Conservation (phyloP, 495 filamentous ascomycete species). For the Aspergillus biplanus region DNA sequence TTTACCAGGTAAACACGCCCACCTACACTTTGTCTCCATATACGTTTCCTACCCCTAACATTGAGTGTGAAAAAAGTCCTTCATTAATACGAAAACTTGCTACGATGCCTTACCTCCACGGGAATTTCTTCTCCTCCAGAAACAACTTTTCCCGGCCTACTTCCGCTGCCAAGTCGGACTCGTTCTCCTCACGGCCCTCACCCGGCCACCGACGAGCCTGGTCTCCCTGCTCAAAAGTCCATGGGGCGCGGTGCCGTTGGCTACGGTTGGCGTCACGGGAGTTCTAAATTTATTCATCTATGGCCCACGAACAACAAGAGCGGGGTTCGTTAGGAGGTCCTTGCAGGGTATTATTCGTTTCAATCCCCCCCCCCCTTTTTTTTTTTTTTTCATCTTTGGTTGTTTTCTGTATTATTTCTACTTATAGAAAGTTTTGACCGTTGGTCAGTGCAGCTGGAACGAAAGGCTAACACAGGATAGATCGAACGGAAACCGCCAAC, state of each 20-base stretch:
- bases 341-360: conserved; percentile 39
- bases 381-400: neutral
- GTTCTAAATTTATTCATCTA: conserved; percentile 51
- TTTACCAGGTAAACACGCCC: conserved; percentile 45
- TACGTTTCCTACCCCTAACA: neutral
- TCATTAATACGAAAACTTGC: conserved; percentile 51
- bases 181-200: conserved; percentile 46
- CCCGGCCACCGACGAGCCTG: conserved; percentile 47
- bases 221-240: conserved; percentile 37
- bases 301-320: conserved; percentile 49
- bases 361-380: neutral
- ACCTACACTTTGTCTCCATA: conserved; percentile 47
- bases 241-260: conserved; percentile 42
- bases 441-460: neutral
- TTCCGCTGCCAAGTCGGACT: conserved; percentile 51
- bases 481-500: neutral
- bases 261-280: conserved; percentile 41
- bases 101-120: conserved; percentile 48
- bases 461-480: neutral
- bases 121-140: conserved; percentile 55
- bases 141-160: conserved; percentile 58
- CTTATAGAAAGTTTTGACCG: neutral
- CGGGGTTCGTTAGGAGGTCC: conserved; percentile 47
- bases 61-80: neutral
- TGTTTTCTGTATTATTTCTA: neutral